These are phyloP conservation scores for Mesembryanthemum crystallinum DNA, from an alignment of 148 eudicot genomes.

Conservation along the genomic window DNA sequence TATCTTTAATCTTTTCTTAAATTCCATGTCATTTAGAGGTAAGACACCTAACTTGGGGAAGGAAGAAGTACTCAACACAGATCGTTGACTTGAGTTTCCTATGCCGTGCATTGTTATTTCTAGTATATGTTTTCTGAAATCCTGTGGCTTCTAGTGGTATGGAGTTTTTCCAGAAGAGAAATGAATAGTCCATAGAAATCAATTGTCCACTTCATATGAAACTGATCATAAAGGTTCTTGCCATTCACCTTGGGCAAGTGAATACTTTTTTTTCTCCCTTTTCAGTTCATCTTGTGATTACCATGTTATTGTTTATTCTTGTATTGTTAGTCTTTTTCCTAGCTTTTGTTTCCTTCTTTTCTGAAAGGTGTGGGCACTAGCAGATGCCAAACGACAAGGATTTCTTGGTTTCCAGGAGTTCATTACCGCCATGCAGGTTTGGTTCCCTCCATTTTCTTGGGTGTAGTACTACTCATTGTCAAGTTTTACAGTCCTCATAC, in stretches of 20 bases:
- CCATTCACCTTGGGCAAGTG: background rate
- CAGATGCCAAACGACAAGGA: constrained; percentile 79
- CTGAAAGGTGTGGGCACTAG: constrained; percentile 75
- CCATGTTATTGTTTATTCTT: constrained; percentile 1
- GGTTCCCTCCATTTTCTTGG: background rate
- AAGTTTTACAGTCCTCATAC: background rate
- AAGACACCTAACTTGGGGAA: background rate
- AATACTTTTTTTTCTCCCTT: background rate
- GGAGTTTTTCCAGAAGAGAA: background rate
- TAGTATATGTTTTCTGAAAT: no score
- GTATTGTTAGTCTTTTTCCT: background rate
- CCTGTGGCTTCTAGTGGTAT: background rate
- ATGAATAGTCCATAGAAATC: background rate
- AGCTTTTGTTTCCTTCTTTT: background rate
- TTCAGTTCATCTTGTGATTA: background rate
- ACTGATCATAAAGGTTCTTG: background rate
- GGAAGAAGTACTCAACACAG: background rate
- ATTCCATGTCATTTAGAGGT: background rate
- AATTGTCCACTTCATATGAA: background rate
- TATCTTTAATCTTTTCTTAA: background rate
- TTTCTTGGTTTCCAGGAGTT: constrained; percentile 70
- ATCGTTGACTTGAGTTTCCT: background rate
- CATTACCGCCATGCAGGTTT: constrained; percentile 86
- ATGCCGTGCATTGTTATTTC: no score
- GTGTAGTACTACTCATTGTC: background rate